phyloP scores from a whole-genome alignment of 345 rosid genomes.

The Microcos paniculata region DNA sequence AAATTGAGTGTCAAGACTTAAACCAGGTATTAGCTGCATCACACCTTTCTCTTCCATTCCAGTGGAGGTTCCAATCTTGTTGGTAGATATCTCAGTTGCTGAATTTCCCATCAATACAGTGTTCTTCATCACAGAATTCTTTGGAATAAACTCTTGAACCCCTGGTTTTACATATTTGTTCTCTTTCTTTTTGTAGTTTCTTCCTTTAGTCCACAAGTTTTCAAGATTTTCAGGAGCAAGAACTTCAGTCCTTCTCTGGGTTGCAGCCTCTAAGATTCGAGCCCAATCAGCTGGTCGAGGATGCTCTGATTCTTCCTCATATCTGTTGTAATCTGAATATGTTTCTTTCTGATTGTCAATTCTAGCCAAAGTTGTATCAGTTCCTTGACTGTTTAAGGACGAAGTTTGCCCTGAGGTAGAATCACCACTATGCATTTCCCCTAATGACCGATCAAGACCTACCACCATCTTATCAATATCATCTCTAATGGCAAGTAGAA shows the following conservation, averaged over 20 bases:
- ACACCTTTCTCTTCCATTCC: constrained; percentile 43
- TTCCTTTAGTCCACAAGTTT: constrained; percentile 98
- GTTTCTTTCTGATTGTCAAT: constrained; percentile 30
- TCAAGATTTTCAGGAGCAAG: constrained; percentile 98
- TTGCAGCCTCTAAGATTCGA: constrained; percentile 70
- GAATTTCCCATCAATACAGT: constrained; percentile 21
- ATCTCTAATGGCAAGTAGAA: constrained; percentile 59
- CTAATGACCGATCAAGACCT: constrained; percentile 43
- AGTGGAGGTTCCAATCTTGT: constrained; percentile 28
- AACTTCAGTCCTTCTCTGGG: constrained; percentile 93
- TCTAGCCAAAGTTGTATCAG: constrained; percentile 33
- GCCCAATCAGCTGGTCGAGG: constrained; percentile 79
- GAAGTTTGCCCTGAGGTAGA: constrained; percentile 29
- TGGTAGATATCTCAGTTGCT: constrained; percentile 29
- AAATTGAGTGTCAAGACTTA: constrained; percentile 37
- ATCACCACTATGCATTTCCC: constrained; percentile 31
- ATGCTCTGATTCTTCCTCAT: constrained; percentile 37
- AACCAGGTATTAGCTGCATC: constrained; percentile 33
- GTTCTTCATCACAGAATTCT: constrained; percentile 21
- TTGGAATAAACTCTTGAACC: constrained; percentile 28
- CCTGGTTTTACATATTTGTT: constrained; percentile 40
- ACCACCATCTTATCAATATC: constrained; percentile 39
- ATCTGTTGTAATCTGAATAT: constrained; percentile 22
- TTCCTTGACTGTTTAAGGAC: constrained; percentile 40
- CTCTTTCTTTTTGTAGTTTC: constrained; percentile 82